Conservation (phyloP, 129 eudicot genomes). For the Saussurea involucrata region DNA sequence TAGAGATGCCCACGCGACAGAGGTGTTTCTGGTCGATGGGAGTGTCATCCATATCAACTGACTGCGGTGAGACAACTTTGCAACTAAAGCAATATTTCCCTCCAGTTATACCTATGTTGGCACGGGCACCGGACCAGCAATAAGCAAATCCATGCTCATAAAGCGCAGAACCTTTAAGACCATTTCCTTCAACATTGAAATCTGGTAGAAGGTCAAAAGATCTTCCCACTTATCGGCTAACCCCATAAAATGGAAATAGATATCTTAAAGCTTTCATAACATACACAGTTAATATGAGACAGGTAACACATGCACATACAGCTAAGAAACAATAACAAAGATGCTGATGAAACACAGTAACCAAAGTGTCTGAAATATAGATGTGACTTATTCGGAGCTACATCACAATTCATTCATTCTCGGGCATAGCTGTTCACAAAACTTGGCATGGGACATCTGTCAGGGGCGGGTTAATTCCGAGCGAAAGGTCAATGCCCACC, state of each 20-base stretch:
- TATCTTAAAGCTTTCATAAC: neutral
- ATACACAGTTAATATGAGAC: no score
- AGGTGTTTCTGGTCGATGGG: slow-evolving; percentile 52
- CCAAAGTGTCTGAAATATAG: no score
- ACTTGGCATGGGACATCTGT: slow-evolving; percentile 4
- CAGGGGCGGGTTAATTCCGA: neutral
- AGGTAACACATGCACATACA: neutral
- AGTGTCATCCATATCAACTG: slow-evolving; percentile 56
- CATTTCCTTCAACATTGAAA: slow-evolving; percentile 52
- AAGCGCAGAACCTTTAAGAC: slow-evolving; percentile 60
- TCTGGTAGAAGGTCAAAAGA: slow-evolving; percentile 31
- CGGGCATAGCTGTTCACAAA: neutral
- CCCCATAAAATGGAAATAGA: neutral
- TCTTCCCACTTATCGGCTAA: slow-evolving; percentile 6
- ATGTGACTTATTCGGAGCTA: neutral
- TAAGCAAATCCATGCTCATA: slow-evolving; percentile 65
- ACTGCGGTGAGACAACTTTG: slow-evolving; percentile 49
- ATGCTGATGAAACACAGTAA: no score
- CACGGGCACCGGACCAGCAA: slow-evolving; percentile 93
- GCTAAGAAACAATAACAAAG: no score
- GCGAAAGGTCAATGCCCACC: slow-evolving; percentile 6
- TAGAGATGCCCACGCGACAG: slow-evolving; percentile 66
- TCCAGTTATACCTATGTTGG: slow-evolving; percentile 48
- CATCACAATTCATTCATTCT: neutral
- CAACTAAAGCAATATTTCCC: slow-evolving; percentile 76